These are phyloP conservation scores for Colletotrichum sp. DNA, from an alignment of 2,329 filamentous ascomycete species.

Conservation along the genomic window DNA sequence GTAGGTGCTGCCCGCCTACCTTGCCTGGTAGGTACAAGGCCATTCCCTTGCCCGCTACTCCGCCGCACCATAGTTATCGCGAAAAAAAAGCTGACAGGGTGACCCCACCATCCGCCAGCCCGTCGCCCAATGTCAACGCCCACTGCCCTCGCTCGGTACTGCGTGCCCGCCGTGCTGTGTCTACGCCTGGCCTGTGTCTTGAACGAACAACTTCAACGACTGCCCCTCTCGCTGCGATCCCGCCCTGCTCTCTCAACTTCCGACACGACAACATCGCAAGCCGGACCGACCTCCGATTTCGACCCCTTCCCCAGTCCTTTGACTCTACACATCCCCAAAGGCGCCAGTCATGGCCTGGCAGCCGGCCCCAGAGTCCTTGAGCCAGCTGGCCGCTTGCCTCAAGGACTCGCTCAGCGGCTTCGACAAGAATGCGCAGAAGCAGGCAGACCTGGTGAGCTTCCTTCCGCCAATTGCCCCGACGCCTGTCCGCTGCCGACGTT, in stretches of 20 bases:
- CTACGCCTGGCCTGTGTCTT: neutral
- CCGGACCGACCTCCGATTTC: slow-evolving; percentile 6
- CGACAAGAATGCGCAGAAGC: slow-evolving; percentile 81
- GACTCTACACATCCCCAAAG: slow-evolving; percentile 18
- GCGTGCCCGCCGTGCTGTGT: neutral
- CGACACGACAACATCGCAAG: neutral
- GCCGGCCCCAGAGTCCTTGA: slow-evolving; percentile 84
- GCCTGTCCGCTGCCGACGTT: neutral
- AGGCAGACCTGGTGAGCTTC: slow-evolving; percentile 79
- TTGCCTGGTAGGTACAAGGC: neutral
- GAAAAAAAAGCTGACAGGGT: slow-evolving; percentile 24
- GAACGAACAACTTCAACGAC: slow-evolving; percentile 16
- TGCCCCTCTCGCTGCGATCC: slow-evolving; percentile 13
- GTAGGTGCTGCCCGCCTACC: neutral
- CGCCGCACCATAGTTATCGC: slow-evolving; percentile 23
- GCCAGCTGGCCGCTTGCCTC: slow-evolving; percentile 87
- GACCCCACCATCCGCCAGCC: slow-evolving; percentile 21
- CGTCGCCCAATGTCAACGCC: slow-evolving; percentile 12
- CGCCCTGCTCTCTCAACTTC: neutral
- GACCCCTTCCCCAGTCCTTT: slow-evolving; percentile 13
- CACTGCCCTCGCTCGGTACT: neutral
- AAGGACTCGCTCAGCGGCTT: slow-evolving; percentile 90
- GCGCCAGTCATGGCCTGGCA: slow-evolving; percentile 83
- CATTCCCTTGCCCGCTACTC: slow-evolving; percentile 7
- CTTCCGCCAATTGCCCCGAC: neutral